Percentiles rank a stretch among this genome's conserved stretches.
phyloP scores from a whole-genome alignment of 192 early-diverging fungal species.

The Backusella morwellensis region DNA sequence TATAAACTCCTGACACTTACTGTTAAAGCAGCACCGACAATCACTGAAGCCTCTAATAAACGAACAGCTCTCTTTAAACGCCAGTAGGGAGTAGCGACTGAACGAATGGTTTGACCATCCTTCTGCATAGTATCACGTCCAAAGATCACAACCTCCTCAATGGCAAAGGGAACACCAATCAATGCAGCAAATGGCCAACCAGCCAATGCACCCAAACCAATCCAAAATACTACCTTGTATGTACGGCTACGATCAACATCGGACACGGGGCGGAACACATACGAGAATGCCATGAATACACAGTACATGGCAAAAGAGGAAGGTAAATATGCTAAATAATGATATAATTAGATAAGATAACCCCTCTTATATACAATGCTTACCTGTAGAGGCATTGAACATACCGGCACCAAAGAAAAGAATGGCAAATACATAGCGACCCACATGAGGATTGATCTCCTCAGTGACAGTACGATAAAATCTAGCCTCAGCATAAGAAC shows the following conservation, averaged over 20 bases:
- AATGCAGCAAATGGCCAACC: conserved; percentile 91
- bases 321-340: conserved; percentile 70
- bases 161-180: conserved; percentile 69
- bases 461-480: conserved; percentile 65
- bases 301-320: conserved; percentile 92
- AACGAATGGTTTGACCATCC: conserved; percentile 19
- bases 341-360: background rate
- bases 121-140: conserved; percentile 40
- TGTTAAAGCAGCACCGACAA: conserved; percentile 35
- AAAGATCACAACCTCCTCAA: conserved; percentile 66
- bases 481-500: conserved; percentile 55
- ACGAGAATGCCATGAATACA: conserved; percentile 72
- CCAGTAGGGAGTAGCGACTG: conserved; percentile 39
- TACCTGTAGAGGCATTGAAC: conserved; percentile 80
- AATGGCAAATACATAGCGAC: conserved; percentile 61
- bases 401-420: conserved; percentile 78
- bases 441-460: conserved; percentile 62
- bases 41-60: conserved; percentile 36
- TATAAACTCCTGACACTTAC: conserved; percentile 14
- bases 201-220: conserved; percentile 60
- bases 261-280: conserved; percentile 57
- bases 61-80: conserved; percentile 41
- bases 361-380: too few species aligned
- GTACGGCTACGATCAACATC: conserved; percentile 44
- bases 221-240: conserved; percentile 55